A percentile compares a stretch with the other conserved stretches of the same genome.
These are phyloP conservation scores for Tetrahymena thermophila DNA, from an alignment of 73 alveolate species.

Conservation along the genomic window DNA sequence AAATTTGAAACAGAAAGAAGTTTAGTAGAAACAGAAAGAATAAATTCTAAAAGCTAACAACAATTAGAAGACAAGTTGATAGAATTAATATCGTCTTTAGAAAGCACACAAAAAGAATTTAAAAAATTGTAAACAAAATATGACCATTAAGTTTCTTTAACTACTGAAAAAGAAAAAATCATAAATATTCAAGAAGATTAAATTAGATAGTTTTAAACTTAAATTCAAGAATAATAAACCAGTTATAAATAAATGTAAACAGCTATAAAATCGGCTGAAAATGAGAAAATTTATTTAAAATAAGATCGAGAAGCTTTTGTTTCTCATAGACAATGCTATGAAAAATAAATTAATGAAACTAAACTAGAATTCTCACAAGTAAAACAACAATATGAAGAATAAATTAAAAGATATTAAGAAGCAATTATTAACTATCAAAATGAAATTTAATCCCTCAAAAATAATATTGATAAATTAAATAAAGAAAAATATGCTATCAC, in stretches of 20 bases:
- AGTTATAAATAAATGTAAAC: neutral
- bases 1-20: neutral
- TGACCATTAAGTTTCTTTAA: neutral
- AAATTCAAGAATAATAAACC: neutral
- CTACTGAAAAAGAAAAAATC: neutral
- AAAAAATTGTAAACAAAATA: neutral
- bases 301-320: neutral
- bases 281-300: neutral
- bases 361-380: neutral
- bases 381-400: neutral
- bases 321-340: neutral
- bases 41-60: neutral
- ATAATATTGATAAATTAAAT: neutral
- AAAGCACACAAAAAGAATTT: neutral
- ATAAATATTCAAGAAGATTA: neutral
- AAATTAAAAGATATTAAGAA: neutral
- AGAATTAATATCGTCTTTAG: neutral
- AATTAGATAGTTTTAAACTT: neutral
- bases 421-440: neutral
- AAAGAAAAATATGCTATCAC: neutral
- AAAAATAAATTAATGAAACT: neutral
- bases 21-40: neutral
- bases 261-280: neutral
- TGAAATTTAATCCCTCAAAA: neutral
- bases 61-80: neutral